These are phyloP conservation scores for Conoideocrella luteorostrata DNA, from an alignment of 2,329 filamentous ascomycete genomes.

Conservation along the genomic window DNA sequence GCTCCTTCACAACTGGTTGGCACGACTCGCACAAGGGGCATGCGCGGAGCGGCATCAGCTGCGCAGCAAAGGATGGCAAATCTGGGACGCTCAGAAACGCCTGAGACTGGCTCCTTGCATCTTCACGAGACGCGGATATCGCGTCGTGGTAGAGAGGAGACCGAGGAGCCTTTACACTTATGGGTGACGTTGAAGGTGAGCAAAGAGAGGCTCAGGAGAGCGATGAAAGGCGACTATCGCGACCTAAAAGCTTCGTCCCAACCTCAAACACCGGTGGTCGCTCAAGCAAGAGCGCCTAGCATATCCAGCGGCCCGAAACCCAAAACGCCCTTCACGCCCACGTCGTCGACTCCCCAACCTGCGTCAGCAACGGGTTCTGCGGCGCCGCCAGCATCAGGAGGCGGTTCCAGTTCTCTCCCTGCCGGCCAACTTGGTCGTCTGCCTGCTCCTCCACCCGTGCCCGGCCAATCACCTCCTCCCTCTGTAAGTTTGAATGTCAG, in stretches of 20 bases:
- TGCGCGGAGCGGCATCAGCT: constrained; percentile 80
- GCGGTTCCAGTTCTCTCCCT: constrained; percentile 31
- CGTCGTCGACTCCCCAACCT: constrained; percentile 29
- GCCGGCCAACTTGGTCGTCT: constrained; percentile 58
- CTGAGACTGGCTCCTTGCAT: constrained; percentile 59
- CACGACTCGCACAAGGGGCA: constrained; percentile 78
- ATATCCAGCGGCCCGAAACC: constrained; percentile 22
- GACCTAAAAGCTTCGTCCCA: constrained; percentile 30
- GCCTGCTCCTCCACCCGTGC: constrained; percentile 57
- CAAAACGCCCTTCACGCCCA: constrained; percentile 28
- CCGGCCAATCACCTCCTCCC: constrained; percentile 48
- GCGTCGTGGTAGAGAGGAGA: constrained; percentile 66
- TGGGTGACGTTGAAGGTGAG: constrained; percentile 71
- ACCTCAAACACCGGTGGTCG: constrained; percentile 26
- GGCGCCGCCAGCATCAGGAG: constrained; percentile 19
- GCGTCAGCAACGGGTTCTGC: constrained; percentile 20
- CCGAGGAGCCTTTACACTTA: constrained; percentile 63
- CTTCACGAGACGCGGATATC: constrained; percentile 69
- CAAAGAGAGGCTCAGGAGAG: constrained; percentile 63
- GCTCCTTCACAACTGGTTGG: constrained; percentile 67
- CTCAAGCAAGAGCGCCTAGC: constrained; percentile 25
- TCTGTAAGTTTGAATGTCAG: constrained; percentile 50
- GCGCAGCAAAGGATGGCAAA: constrained; percentile 85
- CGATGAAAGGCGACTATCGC: constrained; percentile 48
- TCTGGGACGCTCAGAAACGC: constrained; percentile 78